Evolutionary conservation across 768 basidiomycete genomes (phyloP).

Genomic region (Suillus discolor): DNA sequence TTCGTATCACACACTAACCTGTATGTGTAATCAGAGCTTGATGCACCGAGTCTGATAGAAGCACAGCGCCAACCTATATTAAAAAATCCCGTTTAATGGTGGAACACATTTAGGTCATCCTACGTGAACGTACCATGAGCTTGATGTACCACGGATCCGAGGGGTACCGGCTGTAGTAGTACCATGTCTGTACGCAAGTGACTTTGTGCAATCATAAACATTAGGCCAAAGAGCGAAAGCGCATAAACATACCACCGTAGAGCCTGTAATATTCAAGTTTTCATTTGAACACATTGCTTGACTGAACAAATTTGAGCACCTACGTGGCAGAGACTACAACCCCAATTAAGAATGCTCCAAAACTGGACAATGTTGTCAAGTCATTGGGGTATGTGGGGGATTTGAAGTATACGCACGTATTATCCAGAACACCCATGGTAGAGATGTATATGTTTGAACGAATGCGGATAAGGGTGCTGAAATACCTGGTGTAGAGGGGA

Average conservation of each 20-base stretch:
- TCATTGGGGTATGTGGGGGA: background rate
- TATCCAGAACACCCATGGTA: conserved; percentile 29
- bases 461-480: conserved; percentile 1
- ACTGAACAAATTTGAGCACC: conserved; percentile 24
- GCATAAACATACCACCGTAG: conserved; percentile 46
- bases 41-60: conserved; percentile 54
- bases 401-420: conserved; percentile 32
- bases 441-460: background rate
- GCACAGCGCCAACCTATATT: conserved; percentile 48
- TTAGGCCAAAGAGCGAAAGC: background rate
- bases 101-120: background rate
- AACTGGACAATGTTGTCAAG: conserved; percentile 29
- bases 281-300: background rate
- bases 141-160: conserved; percentile 52
- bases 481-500: background rate
- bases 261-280: conserved; percentile 34
- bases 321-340: conserved; percentile 50
- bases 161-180: conserved; percentile 52
- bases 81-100: conserved; percentile 3
- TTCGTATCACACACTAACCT: conserved; percentile 29
- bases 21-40: conserved; percentile 57
- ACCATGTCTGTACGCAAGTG: conserved; percentile 57
- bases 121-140: conserved; percentile 39
- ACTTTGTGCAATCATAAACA: conserved; percentile 35
- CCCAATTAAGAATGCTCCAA: conserved; percentile 55